Percentiles rank a stretch among this genome's conserved stretches.
phyloP scores from a whole-genome alignment of 2,329 filamentous ascomycete species.

The Zymoseptoria tritici region DNA sequence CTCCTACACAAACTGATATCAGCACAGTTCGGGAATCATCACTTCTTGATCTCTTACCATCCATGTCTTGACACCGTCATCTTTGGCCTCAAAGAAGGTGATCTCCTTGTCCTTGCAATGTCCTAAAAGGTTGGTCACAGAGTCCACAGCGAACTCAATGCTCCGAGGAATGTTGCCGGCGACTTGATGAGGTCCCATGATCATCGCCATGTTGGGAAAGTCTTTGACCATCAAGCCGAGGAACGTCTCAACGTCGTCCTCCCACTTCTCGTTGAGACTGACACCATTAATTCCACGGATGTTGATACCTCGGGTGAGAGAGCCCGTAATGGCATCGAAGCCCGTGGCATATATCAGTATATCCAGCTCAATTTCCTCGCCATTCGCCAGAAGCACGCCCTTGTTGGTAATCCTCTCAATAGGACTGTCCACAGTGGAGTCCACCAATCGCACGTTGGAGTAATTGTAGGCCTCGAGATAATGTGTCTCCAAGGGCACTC shows the following conservation, averaged over 20 bases:
- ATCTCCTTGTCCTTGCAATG: slow-evolving; percentile 4
- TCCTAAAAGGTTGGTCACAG: slow-evolving; percentile 7
- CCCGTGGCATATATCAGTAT: slow-evolving; percentile 35
- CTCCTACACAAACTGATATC: neutral
- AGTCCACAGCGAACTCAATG: slow-evolving; percentile 24
- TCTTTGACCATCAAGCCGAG: slow-evolving; percentile 26
- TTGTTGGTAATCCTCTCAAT: slow-evolving; percentile 36
- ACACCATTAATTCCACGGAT: slow-evolving; percentile 20
- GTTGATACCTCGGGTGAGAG: slow-evolving; percentile 23
- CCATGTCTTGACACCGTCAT: slow-evolving; percentile 9
- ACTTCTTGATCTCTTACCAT: neutral
- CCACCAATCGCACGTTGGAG: slow-evolving; percentile 41
- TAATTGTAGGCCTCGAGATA: slow-evolving; percentile 46
- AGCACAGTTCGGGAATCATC: neutral
- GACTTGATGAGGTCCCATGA: slow-evolving; percentile 34
- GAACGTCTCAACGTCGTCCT: slow-evolving; percentile 31
- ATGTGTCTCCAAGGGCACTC: slow-evolving; percentile 37
- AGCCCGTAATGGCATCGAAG: slow-evolving; percentile 30
- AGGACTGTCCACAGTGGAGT: slow-evolving; percentile 37
- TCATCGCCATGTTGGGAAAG: slow-evolving; percentile 32
- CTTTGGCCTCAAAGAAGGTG: slow-evolving; percentile 2
- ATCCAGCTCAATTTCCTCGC: slow-evolving; percentile 33
- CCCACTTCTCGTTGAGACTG: slow-evolving; percentile 30
- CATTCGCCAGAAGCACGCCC: slow-evolving; percentile 36
- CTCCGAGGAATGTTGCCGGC: slow-evolving; percentile 34